phyloP scores from a whole-genome alignment of 2,329 filamentous ascomycete genomes.

The Tolypocladium sp. region DNA sequence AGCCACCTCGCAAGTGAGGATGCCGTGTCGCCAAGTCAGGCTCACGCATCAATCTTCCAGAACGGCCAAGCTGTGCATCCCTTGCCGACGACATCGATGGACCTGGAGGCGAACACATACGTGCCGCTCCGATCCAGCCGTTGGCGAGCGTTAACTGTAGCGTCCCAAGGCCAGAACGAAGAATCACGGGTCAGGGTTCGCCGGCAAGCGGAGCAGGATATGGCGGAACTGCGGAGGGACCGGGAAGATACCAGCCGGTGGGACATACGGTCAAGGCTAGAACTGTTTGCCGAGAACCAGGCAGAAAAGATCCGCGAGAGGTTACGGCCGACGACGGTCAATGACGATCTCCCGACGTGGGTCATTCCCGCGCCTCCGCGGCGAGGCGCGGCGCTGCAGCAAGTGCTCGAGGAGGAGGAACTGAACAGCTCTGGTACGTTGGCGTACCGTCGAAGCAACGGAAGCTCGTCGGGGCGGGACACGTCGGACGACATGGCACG shows the following conservation, averaged over 20 bases:
- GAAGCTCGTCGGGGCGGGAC: constrained; percentile 11
- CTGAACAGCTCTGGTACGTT: constrained; percentile 3
- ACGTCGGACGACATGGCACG: constrained; percentile 1
- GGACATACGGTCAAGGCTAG: constrained; percentile 48
- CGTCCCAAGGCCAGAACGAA: not conserved
- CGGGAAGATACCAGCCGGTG: constrained; percentile 28
- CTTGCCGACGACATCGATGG: constrained; percentile 7
- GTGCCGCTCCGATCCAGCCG: constrained; percentile 12
- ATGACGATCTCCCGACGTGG: constrained; percentile 46
- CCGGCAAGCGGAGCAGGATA: not conserved
- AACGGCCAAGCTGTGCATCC: constrained; percentile 11
- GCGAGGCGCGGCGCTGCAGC: constrained; percentile 45
- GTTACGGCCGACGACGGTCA: constrained; percentile 43
- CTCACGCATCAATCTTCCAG: constrained; percentile 1
- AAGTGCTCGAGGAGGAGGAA: constrained; percentile 46
- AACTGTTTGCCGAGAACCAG: constrained; percentile 52
- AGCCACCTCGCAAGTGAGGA: constrained; percentile 17
- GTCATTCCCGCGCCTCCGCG: constrained; percentile 54
- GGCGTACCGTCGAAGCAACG: constrained; percentile 8
- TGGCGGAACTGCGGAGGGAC: constrained; percentile 1
- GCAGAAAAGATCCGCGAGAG: constrained; percentile 51
- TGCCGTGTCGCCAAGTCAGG: constrained; percentile 1
- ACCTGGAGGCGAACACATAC: constrained; percentile 18
- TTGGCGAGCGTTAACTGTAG: constrained; percentile 12
- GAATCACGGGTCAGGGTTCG: not conserved